Conservation (phyloP, 805 yeast genomes). For the Blastobotrys americana region DNA sequence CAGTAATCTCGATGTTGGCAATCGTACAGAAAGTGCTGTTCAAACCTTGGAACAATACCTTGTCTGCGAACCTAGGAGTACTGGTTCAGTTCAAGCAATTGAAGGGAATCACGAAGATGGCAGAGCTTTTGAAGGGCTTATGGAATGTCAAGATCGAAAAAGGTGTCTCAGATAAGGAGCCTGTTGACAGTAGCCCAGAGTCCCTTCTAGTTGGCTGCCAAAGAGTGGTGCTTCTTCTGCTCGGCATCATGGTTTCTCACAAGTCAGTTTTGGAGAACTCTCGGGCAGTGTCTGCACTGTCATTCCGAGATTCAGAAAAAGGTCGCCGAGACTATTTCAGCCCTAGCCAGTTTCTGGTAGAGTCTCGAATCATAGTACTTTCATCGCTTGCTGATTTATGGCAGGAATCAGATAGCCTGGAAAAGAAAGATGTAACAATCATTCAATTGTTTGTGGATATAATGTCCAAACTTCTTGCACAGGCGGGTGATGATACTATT, state of each 20-base stretch:
- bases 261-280: conserved; percentile 26
- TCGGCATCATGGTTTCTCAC: conserved; percentile 19
- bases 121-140: conserved; percentile 18
- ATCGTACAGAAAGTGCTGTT: conserved; percentile 14
- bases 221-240: conserved; percentile 21
- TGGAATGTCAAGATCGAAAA: conserved; percentile 14
- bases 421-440: conserved; percentile 13
- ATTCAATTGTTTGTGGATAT: conserved; percentile 13
- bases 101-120: conserved; percentile 24
- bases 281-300: conserved; percentile 16
- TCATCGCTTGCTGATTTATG: conserved; percentile 14
- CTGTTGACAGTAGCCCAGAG: neutral
- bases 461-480: conserved; percentile 14
- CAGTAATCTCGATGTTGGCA: conserved; percentile 12
- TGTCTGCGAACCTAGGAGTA: conserved; percentile 14
- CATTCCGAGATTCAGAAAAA: conserved; percentile 20
- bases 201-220: conserved; percentile 11
- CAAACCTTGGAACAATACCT: conserved; percentile 13
- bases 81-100: conserved; percentile 26
- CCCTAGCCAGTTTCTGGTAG: conserved; percentile 27
- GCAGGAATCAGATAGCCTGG: conserved; percentile 13
- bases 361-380: conserved; percentile 23
- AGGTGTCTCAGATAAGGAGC: neutral
- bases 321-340: conserved; percentile 23
- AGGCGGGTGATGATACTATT: conserved; percentile 14